Evolutionary conservation across 352 stramenopile genomes (phyloP), one percentile per base, ranked within the genome.

Genomic region (Phytophthora cactorum): DNA sequence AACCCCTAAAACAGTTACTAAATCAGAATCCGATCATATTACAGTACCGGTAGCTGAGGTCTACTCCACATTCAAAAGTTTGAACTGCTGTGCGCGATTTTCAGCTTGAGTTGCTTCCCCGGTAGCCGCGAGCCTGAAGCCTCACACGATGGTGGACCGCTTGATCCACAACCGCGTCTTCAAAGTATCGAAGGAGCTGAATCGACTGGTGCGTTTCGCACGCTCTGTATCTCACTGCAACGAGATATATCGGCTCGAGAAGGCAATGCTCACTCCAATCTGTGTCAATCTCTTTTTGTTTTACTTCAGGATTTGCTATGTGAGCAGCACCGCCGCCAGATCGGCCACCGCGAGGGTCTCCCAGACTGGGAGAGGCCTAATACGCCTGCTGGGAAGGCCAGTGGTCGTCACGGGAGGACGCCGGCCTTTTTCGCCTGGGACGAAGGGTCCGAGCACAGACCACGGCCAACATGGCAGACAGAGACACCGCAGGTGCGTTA

Each of bases 381-480:
- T 1, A 70, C 69, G 0, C 66, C 79, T 14, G 84, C 84, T 9
- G 84, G 84, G 7, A 64, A 86, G 6, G 53, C 71, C 31, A 84
- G 58, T 49, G 27, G 28, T 0, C 50, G 66, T 8, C 59, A 66
- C 11, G 46, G 45, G 8, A 46, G 47, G 0, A 74, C 69, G 22
- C 81, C 81, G 7, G 27, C 72, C 1, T 84, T 85, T 47, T 91
- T 91, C 59, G 83, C 81, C 10, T 91, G 83, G 82, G 44, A 68
- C 32, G 53, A 73, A 59, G 70, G 68, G 29, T 25, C 15, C 46
- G n/a, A 47, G 32, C 36, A 29, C 43, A 41, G 15, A n/a, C n/a
- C 14, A 25, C 56, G 34, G 14, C 28, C 32, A 10, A 46, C 55
- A 3, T 65, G 65, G 63, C 59, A 68, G 25, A 47, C 63, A 1